Base-by-base conservation (phyloP, 106 monocot species). In the Gastrodia elata region DNA sequence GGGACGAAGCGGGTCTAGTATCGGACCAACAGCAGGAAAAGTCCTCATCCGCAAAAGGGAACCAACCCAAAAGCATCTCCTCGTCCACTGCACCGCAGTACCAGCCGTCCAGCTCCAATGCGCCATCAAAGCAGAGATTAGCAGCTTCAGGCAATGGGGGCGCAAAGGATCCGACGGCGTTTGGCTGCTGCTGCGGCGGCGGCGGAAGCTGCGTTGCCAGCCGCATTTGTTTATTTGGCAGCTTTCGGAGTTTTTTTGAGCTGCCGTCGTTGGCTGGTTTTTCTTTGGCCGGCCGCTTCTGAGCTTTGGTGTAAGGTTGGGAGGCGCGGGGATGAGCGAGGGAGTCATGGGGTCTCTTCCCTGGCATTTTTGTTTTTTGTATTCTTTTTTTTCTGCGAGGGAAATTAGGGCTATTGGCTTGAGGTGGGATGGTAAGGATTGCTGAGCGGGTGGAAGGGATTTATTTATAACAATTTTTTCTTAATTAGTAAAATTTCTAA, bases 31-130 rank as follows among this genome's bases (percentile, higher is more conserved):
- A 69, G 44, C 58, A 65, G 34, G 33, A 28, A 68, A 82, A 82
- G 70, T 82, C 61, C 42, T 82, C 82, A 1, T 78, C 78, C 5
- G 40, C 78, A 74, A 82, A 83, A 4, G 83, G 83, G 75, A 79
- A 79, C 83, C 83, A 83, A 1, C 83, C 83, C 71, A 75, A 39
- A 35, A 83, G 83, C 64, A 40, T 48, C 55, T 83, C 83, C 83
- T 79, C 83, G 69, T 78, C 83, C 5, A 83, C 74, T 1, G 74
- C 74, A 34, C 61, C 78, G 70, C 73, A 64, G 48, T 70, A 75
- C 77, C 73, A 75, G 16, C 73, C 65, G 27, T 69, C 69, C 11
- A 69, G 69, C 69, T 69, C 69, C 40, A 32, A 69, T 9, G 69
- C 69, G 25, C 39, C 35, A 35, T 69, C 69, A 1, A 32, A 69